These are phyloP conservation scores for Pilatotrama ljubarskyi DNA, from an alignment of 768 basidiomycete genomes.

Conservation along the genomic window DNA sequence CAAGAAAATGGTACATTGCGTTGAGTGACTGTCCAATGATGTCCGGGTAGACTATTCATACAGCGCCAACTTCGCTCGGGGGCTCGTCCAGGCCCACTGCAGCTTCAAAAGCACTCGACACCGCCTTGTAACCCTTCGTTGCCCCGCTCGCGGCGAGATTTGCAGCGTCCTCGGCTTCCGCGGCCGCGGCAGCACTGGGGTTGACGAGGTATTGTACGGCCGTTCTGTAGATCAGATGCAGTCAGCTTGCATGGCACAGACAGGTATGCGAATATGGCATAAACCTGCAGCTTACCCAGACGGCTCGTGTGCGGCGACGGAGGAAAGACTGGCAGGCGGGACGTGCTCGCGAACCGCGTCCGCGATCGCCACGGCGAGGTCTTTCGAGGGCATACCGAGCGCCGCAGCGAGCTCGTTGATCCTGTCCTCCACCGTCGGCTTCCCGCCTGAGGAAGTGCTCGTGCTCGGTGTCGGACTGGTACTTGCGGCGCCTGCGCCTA, in stretches of 20 bases:
- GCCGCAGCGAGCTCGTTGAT: conserved; percentile 62
- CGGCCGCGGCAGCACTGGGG: conserved; percentile 22
- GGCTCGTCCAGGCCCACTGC: conserved; percentile 32
- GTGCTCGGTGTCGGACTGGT: conserved; percentile 6
- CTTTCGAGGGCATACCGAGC: conserved; percentile 59
- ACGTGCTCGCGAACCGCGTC: conserved; percentile 58
- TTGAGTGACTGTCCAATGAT: not conserved
- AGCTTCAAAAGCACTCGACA: conserved; percentile 25
- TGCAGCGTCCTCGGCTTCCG: conserved; percentile 13
- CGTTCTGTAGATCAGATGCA: conserved; percentile 2
- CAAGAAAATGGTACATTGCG: no score
- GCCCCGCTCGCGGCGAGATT: conserved; percentile 10
- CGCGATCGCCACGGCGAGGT: conserved; percentile 65
- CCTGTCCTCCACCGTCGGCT: conserved; percentile 48
- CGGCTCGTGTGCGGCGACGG: conserved; percentile 48
- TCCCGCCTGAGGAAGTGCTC: not conserved
- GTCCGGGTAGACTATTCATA: not conserved
- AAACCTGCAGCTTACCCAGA: conserved; percentile 29
- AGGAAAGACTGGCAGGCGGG: conserved; percentile 60
- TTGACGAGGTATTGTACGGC: conserved; percentile 28
- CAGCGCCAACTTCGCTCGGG: conserved; percentile 22
- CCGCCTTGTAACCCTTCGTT: conserved; percentile 8
- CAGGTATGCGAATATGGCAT: not conserved
- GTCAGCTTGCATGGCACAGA: not conserved
- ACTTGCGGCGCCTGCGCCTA: conserved; percentile 8